phyloP scores from a whole-genome alignment of 1,284 basidiomycete species.

The Meira miltonrushii region DNA sequence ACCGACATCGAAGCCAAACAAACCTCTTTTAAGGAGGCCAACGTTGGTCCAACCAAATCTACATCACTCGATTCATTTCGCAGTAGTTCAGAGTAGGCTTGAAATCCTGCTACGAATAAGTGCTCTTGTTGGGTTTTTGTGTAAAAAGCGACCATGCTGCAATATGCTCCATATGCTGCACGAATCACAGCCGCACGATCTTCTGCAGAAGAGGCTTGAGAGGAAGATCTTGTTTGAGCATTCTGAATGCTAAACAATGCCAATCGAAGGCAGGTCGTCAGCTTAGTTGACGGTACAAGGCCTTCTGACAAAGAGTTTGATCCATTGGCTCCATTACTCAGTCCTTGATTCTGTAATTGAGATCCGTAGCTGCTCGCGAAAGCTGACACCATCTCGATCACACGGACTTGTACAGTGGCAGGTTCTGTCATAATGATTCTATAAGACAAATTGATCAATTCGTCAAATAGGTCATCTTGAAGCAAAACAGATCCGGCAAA shows the following conservation, averaged over 20 bases:
- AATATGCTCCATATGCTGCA: conserved; percentile 48
- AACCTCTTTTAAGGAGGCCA: conserved; percentile 39
- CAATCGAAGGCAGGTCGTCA: conserved; percentile 71
- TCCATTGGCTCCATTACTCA: not conserved
- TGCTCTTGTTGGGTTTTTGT: conserved; percentile 64
- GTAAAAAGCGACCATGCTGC: conserved; percentile 46
- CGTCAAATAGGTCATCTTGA: conserved; percentile 74
- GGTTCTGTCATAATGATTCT: conserved; percentile 83
- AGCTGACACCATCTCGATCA: conserved; percentile 68
- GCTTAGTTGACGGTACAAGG: conserved; percentile 47
- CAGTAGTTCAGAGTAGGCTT: conserved; percentile 68
- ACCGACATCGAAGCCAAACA: conserved; percentile 30
- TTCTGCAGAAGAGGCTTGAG: conserved; percentile 21
- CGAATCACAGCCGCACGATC: conserved; percentile 62
- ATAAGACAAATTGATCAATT: conserved; percentile 81
- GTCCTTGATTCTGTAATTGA: conserved; percentile 32
- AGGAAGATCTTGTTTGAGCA: conserved; percentile 54
- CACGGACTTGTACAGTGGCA: conserved; percentile 66
- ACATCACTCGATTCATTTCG: conserved; percentile 39
- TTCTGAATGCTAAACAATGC: conserved; percentile 74
- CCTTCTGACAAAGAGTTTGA: not conserved
- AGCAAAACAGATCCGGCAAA: conserved; percentile 75
- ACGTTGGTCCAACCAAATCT: conserved; percentile 31
- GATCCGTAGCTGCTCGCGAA: conserved; percentile 61
- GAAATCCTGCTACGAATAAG: conserved; percentile 71